Base-by-base conservation (phyloP, 2,329 filamentous ascomycete species). In the Paecilomyces sp. region DNA sequence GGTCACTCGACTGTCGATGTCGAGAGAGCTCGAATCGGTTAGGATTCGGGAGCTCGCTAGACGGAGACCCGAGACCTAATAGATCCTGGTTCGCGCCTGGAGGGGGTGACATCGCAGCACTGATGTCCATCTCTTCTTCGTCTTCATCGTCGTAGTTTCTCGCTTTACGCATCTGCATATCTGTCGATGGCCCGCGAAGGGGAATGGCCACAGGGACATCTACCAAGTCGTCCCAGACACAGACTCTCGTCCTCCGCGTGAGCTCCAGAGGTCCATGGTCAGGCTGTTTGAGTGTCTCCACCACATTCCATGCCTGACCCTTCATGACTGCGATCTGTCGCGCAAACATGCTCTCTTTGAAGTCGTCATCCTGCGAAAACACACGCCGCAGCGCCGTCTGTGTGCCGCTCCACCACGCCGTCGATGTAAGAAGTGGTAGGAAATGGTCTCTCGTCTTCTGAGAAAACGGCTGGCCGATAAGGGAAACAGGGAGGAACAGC, bases 341-440 rank as follows among this genome's bases (percentile, higher is more conserved):
- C n/a, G 91, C 91, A 77, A 96, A 99, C 94, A 99, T 99, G 75
- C 91, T 89, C 77, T 99, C 94, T 73, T 97, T 91, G 75, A 99
- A 99, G 75, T 99, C 94, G 2, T 88, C 87, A 74, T 99, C 94
- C 71, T 95, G 86, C 65, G 91, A 88, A 73, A 99, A 99, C 54
- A 97, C 88, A 62, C 86, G 85, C 58, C 94, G 90, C 47, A 99
- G 80, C 24, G 91, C 90, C 61, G 91, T 80, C 68, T 96, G 92
- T 3, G 94, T 99, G 67, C 97, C 91, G 64, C 88, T 90, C 94
- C 94, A 99, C 94, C 94, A 99, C 57, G 90, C 85, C 28, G 92
- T 95, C 1, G 92, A 97, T 0, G 94, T 97, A 34, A 99, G 82
- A 3, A 99, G 81, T 3, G 94, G 93, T n/a, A 99, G 82, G 76